Conservation (phyloP, 2,329 filamentous ascomycete species). For the Claviceps quebecensis region DNA sequence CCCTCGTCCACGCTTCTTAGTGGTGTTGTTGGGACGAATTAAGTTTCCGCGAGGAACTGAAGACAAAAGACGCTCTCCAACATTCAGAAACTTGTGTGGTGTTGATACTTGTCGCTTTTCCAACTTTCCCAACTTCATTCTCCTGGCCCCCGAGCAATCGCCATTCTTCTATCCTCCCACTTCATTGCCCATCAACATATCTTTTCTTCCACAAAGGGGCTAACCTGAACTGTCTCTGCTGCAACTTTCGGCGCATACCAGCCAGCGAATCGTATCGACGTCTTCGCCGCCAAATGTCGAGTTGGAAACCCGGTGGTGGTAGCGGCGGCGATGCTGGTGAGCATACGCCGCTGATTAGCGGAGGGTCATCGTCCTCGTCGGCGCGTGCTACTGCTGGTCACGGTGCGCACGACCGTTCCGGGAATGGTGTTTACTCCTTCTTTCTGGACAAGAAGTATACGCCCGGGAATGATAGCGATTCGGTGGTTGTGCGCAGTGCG, state of each 20-base stretch:
- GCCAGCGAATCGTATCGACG: constrained; percentile 6
- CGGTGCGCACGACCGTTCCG: constrained; percentile 11
- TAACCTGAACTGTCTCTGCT: not conserved
- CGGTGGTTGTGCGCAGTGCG: constrained; percentile 28
- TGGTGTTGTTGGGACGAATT: no score
- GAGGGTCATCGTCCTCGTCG: constrained; percentile 15
- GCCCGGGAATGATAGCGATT: constrained; percentile 37
- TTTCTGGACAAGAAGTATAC: constrained; percentile 36
- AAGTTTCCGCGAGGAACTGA: no score
- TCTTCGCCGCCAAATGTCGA: constrained; percentile 19
- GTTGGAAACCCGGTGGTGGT: constrained; percentile 13
- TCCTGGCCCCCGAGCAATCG: no score
- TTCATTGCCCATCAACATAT: no score
- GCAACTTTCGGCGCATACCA: not conserved
- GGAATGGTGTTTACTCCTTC: constrained; percentile 21
- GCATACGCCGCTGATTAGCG: constrained; percentile 29
- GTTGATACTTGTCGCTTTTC: no score
- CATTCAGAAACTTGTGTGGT: no score
- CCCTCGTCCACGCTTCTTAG: no score
- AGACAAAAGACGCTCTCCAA: no score
- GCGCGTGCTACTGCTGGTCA: constrained; percentile 9
- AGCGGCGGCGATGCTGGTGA: constrained; percentile 20
- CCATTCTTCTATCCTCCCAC: no score
- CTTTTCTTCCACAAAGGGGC: no score
- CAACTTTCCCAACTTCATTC: no score